Percentiles rank a stretch among this genome's conserved stretches.
These are phyloP conservation scores for Vigna hirtella DNA, from an alignment of 306 rosid genomes.

Conservation along the genomic window DNA sequence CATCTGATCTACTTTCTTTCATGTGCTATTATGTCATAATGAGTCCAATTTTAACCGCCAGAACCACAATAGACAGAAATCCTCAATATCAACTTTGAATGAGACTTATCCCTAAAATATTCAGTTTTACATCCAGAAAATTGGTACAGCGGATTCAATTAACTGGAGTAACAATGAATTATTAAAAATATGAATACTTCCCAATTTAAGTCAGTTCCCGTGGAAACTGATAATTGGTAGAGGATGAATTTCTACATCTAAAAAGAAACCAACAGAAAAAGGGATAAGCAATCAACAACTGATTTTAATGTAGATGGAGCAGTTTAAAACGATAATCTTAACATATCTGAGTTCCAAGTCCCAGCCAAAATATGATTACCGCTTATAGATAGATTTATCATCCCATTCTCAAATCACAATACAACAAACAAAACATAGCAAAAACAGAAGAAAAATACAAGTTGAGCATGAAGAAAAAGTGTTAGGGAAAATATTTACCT, in stretches of 20 bases:
- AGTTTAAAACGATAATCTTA: conserved; percentile 3
- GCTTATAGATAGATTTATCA: background rate
- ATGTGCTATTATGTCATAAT: background rate
- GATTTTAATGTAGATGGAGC: background rate
- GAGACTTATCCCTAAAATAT: background rate
- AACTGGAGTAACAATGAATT: background rate
- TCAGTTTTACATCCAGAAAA: background rate
- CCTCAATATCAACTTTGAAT: background rate
- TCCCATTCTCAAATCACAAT: background rate
- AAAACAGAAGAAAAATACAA: conserved; percentile 15
- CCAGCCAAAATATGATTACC: background rate
- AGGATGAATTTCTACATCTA: conserved; percentile 22
- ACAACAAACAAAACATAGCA: conserved; percentile 3
- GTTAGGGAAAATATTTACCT: conserved; percentile 57
- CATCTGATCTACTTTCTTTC: background rate
- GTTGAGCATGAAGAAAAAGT: conserved; percentile 4
- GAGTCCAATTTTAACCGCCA: background rate
- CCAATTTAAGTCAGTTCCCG: too few relatives aligned
- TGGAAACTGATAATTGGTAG: too few relatives aligned
- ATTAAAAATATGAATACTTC: background rate
- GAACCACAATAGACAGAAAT: background rate
- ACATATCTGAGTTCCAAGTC: conserved; percentile 12
- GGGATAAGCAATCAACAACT: background rate
- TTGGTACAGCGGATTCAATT: background rate
- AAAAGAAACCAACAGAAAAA: background rate